Evolutionary conservation across 345 rosid genomes (phyloP), one percentile per base, ranked within the genome.

Genomic region (Eucalyptus erythrocorys): DNA sequence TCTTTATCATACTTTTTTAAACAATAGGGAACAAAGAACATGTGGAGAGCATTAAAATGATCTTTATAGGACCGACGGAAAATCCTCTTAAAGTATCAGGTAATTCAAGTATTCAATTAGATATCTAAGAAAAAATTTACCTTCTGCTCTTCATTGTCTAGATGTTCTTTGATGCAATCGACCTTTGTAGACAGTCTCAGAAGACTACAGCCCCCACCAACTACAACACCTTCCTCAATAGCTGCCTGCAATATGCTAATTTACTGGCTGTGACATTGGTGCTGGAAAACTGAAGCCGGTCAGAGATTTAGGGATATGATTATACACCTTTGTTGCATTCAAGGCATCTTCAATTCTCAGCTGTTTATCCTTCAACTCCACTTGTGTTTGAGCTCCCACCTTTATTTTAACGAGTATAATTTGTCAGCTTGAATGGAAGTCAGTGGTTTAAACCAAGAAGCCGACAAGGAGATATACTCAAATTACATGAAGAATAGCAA

Each of bases 311-410:
- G 80, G 89, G 55, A 45, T 84, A 86, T 48, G 87, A 87, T 45
- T 50, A 55, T 76, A 47, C 87, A 96, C 99, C 98, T 97, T 97
- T 11, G 99, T 97, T 86, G 99, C 98, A 91, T 97, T 97, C 90
- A 96, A 88, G 90, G 99, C 99, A 94, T 96, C 99, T 93, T 96
- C 99, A 76, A 94, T 92, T 86, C 95, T 94, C 79, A 96, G 95
- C 91, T 95, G 97, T 89, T 96, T 97, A 90, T 97, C 99, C 92
- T 96, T 97, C 93, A 96, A 90, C 92, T 97, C 99, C 87, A 97
- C 95, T 89, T 93, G 95, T 13, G 99, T 97, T 86, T 95, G 99
- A 88, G 98, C 99, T 91, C 99, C 99, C 34, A 96, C 99, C 99
- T 97, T 85, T 89, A 37, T 37, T 37, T 37, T 37, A 37, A 37